Evolutionary conservation across 2,329 filamentous ascomycete species (phyloP).

Genomic region (Pseudogymnoascus sp.): DNA sequence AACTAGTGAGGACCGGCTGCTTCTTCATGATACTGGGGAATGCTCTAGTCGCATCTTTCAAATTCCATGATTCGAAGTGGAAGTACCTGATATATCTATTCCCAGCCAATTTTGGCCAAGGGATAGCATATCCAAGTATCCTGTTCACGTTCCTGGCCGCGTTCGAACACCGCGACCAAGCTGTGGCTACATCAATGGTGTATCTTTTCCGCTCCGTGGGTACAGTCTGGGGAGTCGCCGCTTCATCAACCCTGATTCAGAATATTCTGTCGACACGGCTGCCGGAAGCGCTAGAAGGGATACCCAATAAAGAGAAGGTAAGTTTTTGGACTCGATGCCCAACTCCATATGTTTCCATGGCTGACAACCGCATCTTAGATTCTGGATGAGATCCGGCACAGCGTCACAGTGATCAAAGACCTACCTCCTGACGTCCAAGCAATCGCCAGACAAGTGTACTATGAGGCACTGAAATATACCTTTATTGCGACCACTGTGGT

Average conservation of each 20-base stretch:
- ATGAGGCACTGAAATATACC: conserved; percentile 46
- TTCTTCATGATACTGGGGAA: conserved; percentile 47
- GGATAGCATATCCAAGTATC: conserved; percentile 49
- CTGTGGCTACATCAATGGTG: conserved; percentile 52
- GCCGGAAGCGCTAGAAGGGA: conserved; percentile 42
- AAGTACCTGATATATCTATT: conserved; percentile 50
- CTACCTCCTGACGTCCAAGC: conserved; percentile 49
- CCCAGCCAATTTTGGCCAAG: conserved; percentile 50
- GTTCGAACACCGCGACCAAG: conserved; percentile 57
- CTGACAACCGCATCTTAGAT: conserved; percentile 35
- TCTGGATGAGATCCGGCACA: conserved; percentile 54
- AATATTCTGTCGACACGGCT: conserved; percentile 49
- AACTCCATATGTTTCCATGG: conserved; percentile 9
- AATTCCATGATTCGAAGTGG: conserved; percentile 41
- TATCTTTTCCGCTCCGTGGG: conserved; percentile 57
- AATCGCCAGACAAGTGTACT: conserved; percentile 49
- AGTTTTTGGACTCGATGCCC: conserved; percentile 18
- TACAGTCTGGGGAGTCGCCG: conserved; percentile 55
- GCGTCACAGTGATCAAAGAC: conserved; percentile 44
- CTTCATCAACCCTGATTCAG: conserved; percentile 54
- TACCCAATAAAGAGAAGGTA: conserved; percentile 52
- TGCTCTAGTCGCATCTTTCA: conserved; percentile 40
- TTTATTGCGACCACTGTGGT: conserved; percentile 47
- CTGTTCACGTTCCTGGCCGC: conserved; percentile 55
- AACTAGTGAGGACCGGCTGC: conserved; percentile 43